phyloP scores from a whole-genome alignment of 768 basidiomycete genomes.

The Exidia glandulosa region DNA sequence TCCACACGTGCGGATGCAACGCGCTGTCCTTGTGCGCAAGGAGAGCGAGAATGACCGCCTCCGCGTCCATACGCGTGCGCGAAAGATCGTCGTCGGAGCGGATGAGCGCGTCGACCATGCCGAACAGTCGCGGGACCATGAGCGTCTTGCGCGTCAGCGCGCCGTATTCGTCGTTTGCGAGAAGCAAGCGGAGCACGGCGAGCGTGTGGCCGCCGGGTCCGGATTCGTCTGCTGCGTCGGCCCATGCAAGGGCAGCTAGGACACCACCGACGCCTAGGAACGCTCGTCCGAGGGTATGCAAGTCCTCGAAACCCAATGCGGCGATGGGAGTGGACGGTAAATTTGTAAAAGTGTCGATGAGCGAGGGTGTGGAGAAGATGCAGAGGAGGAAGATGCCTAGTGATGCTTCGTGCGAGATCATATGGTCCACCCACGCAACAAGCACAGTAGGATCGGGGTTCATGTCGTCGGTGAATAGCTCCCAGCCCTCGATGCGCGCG shows the following conservation, averaged over 20 bases:
- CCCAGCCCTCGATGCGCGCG: background rate
- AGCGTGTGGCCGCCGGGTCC: conserved; percentile 53
- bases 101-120: conserved; percentile 66
- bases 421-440: conserved; percentile 19
- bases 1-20: conserved; percentile 45
- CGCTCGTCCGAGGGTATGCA: conserved; percentile 36
- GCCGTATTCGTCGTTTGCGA: conserved; percentile 4
- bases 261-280: conserved; percentile 58
- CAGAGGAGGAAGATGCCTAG: conserved; percentile 4
- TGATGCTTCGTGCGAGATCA: conserved; percentile 3
- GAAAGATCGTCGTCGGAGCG: conserved; percentile 45
- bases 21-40: conserved; percentile 49
- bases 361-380: background rate
- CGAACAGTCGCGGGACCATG: conserved; percentile 58
- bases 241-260: conserved; percentile 66
- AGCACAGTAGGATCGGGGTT: background rate
- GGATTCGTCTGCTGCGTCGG: conserved; percentile 61
- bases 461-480: background rate
- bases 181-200: conserved; percentile 43
- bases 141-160: conserved; percentile 69
- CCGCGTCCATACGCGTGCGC: conserved; percentile 53
- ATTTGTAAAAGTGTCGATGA: background rate
- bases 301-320: background rate
- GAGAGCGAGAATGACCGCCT: conserved; percentile 54
- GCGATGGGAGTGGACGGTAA: background rate